Evolutionary conservation across 768 basidiomycete species (phyloP).

Genomic region (Mycena sanguinolenta): DNA sequence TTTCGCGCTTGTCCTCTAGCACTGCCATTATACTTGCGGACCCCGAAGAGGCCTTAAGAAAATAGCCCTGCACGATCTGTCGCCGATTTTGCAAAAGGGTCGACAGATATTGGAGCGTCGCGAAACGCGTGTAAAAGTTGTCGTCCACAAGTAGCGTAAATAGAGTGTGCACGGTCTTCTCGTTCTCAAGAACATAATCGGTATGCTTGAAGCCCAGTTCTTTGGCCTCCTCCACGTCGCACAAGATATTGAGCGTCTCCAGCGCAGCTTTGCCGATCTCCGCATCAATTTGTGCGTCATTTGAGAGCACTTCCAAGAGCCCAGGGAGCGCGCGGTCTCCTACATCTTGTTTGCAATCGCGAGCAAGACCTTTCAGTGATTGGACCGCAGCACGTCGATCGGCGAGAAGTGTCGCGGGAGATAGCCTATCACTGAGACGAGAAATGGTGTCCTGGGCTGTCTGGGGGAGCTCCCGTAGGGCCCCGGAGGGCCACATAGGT

Average conservation of each 20-base stretch:
- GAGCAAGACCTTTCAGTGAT: slow-evolving; percentile 90
- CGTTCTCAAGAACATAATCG: slow-evolving; percentile 80
- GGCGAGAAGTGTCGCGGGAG: slow-evolving; percentile 89
- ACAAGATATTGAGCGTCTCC: slow-evolving; percentile 89
- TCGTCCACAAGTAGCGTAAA: slow-evolving; percentile 81
- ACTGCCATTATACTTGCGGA: slow-evolving; percentile 78
- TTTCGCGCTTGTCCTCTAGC: slow-evolving; percentile 89
- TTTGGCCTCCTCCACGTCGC: slow-evolving; percentile 82
- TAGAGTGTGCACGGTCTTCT: slow-evolving; percentile 80
- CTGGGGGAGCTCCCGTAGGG: slow-evolving; percentile 85
- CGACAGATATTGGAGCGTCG: slow-evolving; percentile 85
- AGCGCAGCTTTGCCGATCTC: slow-evolving; percentile 94
- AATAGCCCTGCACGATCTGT: slow-evolving; percentile 88
- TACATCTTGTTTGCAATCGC: slow-evolving; percentile 93
- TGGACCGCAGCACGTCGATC: slow-evolving; percentile 96
- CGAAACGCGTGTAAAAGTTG: slow-evolving; percentile 89
- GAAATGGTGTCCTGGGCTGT: slow-evolving; percentile 88
- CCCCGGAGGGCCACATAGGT: slow-evolving; percentile 90
- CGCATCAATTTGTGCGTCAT: slow-evolving; percentile 90
- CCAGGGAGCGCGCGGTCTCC: slow-evolving; percentile 83
- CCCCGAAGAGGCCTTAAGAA: slow-evolving; percentile 87
- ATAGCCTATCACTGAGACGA: slow-evolving; percentile 89
- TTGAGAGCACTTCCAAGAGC: slow-evolving; percentile 84
- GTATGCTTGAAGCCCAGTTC: slow-evolving; percentile 89
- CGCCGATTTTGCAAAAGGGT: slow-evolving; percentile 87